Percentiles rank a stretch among this genome's conserved stretches.
Conservation (phyloP, 2,329 filamentous ascomycete species). For the Ophiostoma australiae region DNA sequence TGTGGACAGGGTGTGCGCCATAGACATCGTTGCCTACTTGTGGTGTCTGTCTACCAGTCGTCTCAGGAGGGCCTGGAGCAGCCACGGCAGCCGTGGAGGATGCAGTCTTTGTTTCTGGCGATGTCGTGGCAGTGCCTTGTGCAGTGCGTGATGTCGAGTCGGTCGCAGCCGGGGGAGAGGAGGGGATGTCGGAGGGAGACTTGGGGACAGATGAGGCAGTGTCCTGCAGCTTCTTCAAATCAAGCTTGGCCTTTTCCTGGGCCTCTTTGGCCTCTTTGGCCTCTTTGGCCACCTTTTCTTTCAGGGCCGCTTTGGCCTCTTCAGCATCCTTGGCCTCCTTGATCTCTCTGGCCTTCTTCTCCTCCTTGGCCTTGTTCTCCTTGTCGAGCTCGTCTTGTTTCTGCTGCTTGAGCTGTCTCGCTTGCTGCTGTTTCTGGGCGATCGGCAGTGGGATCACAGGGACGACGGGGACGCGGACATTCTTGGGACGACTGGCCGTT, state of each 20-base stretch:
- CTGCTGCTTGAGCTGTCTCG: slow-evolving; percentile 22
- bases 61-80: not conserved
- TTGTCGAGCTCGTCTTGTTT: slow-evolving; percentile 16
- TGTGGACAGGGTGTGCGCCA: not conserved
- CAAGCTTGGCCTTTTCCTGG: slow-evolving; percentile 8
- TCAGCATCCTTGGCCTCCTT: slow-evolving; percentile 5
- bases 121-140: slow-evolving; percentile 13
- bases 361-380: slow-evolving; percentile 12
- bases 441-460: slow-evolving; percentile 28
- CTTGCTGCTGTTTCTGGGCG: slow-evolving; percentile 26
- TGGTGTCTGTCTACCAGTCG: not conserved
- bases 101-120: slow-evolving; percentile 15
- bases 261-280: slow-evolving; percentile 6
- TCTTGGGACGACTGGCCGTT: slow-evolving; percentile 19
- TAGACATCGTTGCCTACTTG: not conserved
- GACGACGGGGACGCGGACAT: slow-evolving; percentile 21
- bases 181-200: slow-evolving; percentile 15
- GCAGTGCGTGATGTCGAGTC: slow-evolving; percentile 17
- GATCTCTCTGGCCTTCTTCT: not conserved
- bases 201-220: not conserved
- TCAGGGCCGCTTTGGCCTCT: not conserved
- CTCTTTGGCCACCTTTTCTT: slow-evolving; percentile 4
- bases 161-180: not conserved
- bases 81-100: not conserved
- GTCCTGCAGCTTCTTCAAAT: not conserved